phyloP scores from a whole-genome alignment of 805 yeast species.

The Teunomyces kruisii region DNA sequence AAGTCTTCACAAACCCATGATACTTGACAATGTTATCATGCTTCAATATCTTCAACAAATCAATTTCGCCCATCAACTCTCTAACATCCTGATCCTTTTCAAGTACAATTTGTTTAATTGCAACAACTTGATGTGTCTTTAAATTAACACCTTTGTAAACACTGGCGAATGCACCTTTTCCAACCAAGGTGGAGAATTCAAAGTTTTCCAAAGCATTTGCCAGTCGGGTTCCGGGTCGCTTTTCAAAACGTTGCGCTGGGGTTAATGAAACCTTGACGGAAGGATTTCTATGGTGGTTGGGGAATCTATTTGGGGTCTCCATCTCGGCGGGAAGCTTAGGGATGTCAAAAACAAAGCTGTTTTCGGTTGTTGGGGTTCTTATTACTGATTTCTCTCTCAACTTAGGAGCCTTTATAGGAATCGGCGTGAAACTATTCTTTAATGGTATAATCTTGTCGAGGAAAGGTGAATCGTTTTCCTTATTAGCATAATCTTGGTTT shows the following conservation, averaged over 20 bases:
- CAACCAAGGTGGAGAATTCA: slow-evolving; percentile 62
- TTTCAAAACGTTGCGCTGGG: slow-evolving; percentile 53
- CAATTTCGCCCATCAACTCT: slow-evolving; percentile 64
- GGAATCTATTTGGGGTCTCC: not conserved
- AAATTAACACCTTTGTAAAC: slow-evolving; percentile 76
- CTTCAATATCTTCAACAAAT: slow-evolving; percentile 59
- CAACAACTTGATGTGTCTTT: slow-evolving; percentile 66
- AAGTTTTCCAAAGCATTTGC: slow-evolving; percentile 48
- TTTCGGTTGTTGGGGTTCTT: not conserved
- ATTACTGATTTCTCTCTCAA: not conserved
- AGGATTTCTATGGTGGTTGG: slow-evolving; percentile 20
- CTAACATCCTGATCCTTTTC: slow-evolving; percentile 46
- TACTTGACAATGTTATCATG: slow-evolving; percentile 70
- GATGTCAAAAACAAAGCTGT: slow-evolving; percentile 1
- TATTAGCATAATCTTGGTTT: slow-evolving; percentile 1
- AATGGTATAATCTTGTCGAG: slow-evolving; percentile 10
- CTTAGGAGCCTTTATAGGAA: slow-evolving; percentile 5
- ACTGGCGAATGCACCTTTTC: slow-evolving; percentile 89
- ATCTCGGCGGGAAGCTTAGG: not conserved
- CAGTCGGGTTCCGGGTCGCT: slow-evolving; percentile 37
- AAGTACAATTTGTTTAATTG: slow-evolving; percentile 75
- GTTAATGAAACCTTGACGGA: slow-evolving; percentile 45
- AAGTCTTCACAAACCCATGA: slow-evolving; percentile 63
- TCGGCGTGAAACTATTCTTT: not conserved
- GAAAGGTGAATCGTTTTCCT: slow-evolving; percentile 20